Conservation (phyloP, 1,284 basidiomycete species). For the Malassezia sympodialis region DNA sequence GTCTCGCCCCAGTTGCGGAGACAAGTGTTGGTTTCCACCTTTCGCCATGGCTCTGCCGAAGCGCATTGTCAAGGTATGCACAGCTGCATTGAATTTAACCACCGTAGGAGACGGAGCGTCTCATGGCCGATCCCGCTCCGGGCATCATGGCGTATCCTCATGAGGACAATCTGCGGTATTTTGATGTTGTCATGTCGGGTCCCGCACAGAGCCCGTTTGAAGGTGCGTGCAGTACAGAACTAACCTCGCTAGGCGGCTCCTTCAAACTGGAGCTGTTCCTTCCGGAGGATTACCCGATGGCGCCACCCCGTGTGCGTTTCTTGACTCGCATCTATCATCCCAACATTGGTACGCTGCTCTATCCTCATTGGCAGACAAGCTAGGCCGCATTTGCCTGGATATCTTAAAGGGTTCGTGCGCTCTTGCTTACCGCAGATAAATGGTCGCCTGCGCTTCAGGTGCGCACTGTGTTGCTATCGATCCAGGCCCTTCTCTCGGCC, state of each 20-base stretch:
- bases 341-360: slow-evolving; percentile 69
- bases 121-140: slow-evolving; percentile 87
- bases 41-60: slow-evolving; percentile 39
- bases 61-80: slow-evolving; percentile 45
- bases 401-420: slow-evolving; percentile 70
- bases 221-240: slow-evolving; percentile 30
- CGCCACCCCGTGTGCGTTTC: slow-evolving; percentile 95
- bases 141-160: slow-evolving; percentile 88
- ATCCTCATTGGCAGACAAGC: slow-evolving; percentile 62
- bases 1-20: not conserved
- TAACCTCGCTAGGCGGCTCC: slow-evolving; percentile 53
- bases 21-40: not conserved
- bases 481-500: slow-evolving; percentile 87
- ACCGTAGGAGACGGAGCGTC: slow-evolving; percentile 82
- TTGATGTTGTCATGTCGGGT: slow-evolving; percentile 92
- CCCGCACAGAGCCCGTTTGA: slow-evolving; percentile 89
- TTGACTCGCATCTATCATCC: slow-evolving; percentile 99
- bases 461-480: slow-evolving; percentile 86
- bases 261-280: slow-evolving; percentile 95
- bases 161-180: slow-evolving; percentile 95
- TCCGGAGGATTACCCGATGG: slow-evolving; percentile 98
- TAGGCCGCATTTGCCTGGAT: slow-evolving; percentile 93
- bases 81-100: not conserved
- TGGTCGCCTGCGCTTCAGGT: slow-evolving; percentile 98
- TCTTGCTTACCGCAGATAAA: slow-evolving; percentile 60